A percentile compares a stretch with the other conserved stretches of the same genome.
Evolutionary conservation across 768 basidiomycete species (phyloP).

Genomic region (Pisolithus tinctorius): DNA sequence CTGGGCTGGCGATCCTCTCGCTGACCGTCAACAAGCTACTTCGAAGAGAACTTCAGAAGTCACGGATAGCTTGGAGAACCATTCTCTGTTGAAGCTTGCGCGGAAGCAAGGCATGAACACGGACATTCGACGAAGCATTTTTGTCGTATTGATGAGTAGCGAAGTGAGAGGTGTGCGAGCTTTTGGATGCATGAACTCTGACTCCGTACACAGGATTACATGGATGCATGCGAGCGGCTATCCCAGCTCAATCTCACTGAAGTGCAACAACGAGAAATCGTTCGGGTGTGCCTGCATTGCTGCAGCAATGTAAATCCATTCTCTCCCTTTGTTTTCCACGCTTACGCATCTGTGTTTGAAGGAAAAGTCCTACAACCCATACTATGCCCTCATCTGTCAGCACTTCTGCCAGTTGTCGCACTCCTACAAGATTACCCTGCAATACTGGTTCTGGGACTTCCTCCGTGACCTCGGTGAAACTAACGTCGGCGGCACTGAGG

Average conservation of each 20-base stretch:
- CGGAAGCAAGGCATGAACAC: slow-evolving; percentile 98
- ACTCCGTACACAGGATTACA: slow-evolving; percentile 64
- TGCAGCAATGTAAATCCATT: slow-evolving; percentile 71
- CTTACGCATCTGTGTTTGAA: not conserved
- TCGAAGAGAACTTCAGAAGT: slow-evolving; percentile 17
- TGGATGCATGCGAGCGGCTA: slow-evolving; percentile 92
- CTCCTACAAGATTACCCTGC: slow-evolving; percentile 85
- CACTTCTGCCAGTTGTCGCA: slow-evolving; percentile 76
- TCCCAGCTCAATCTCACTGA: slow-evolving; percentile 79
- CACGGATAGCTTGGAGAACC: slow-evolving; percentile 27
- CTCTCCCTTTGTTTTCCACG: not conserved
- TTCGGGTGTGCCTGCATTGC: slow-evolving; percentile 90
- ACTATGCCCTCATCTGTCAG: slow-evolving; percentile 85
- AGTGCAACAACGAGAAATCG: slow-evolving; percentile 88
- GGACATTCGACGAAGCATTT: slow-evolving; percentile 85
- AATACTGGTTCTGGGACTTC: slow-evolving; percentile 97
- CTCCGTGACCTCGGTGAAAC: slow-evolving; percentile 84
- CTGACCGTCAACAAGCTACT: slow-evolving; percentile 50
- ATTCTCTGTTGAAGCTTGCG: slow-evolving; percentile 68
- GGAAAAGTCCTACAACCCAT: slow-evolving; percentile 94
- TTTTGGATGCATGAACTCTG: not conserved
- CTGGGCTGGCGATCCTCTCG: slow-evolving; percentile 88
- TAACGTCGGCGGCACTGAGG: slow-evolving; percentile 70
- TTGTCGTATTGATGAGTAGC: slow-evolving; percentile 92
- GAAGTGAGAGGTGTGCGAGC: slow-evolving; percentile 51